Conservation (phyloP, 257 asterid genomes). For the Capsicum baccatum region DNA sequence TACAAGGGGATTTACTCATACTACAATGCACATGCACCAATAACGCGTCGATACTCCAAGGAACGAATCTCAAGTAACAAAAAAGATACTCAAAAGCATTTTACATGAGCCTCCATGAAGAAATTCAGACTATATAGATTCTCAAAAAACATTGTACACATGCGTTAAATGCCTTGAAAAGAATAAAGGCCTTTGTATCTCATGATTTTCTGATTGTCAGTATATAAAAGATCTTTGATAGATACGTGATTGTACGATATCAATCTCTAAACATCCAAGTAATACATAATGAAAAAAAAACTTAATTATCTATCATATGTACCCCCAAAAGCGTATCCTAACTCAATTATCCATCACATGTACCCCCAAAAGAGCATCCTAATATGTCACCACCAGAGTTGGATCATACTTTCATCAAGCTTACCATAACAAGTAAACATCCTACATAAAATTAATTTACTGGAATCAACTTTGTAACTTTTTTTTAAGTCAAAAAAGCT, state of each 20-base stretch:
- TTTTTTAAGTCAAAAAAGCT: no score
- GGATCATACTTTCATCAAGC: not conserved
- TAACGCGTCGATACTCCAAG: not conserved
- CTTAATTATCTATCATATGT: no score
- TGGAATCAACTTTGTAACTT: not conserved
- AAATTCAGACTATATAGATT: not conserved
- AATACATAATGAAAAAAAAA: not conserved
- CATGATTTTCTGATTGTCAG: not conserved
- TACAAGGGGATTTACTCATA: not conserved
- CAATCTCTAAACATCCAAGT: not conserved
- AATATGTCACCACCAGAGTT: not conserved
- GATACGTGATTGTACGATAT: not conserved
- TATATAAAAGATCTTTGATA: not conserved
- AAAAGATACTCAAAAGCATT: not conserved
- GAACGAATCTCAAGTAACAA: constrained; percentile 1
- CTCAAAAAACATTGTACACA: not conserved
- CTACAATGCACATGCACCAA: not conserved
- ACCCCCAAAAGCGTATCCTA: no score
- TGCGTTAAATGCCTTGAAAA: not conserved
- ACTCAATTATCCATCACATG: not conserved
- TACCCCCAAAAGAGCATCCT: not conserved
- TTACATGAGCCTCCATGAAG: not conserved
- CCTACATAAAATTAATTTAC: not conserved
- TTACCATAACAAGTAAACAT: not conserved
- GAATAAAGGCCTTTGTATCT: not conserved